phyloP scores from a whole-genome alignment of 129 eudicot genomes.

The Pseudognaphalium luteoalbum region DNA sequence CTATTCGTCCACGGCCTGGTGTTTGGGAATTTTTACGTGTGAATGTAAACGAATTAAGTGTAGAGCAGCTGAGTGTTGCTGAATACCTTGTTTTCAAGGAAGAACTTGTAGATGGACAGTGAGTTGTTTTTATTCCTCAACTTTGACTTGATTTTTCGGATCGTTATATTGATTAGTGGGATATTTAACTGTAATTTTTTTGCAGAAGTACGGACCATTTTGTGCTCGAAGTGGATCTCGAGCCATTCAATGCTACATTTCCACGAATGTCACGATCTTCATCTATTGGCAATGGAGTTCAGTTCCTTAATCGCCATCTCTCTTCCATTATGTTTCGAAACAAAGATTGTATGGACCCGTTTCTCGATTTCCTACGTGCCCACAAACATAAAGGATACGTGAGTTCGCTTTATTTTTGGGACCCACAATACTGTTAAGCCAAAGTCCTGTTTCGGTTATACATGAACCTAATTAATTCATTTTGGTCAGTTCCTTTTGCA shows the following conservation, averaged over 20 bases:
- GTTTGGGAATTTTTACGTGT: conserved; percentile 95
- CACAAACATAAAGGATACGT: conserved; percentile 90
- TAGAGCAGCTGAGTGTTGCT: conserved; percentile 73
- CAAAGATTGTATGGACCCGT: conserved; percentile 88
- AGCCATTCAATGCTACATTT: conserved; percentile 89
- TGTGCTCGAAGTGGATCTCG: conserved; percentile 86
- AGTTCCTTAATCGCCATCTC: conserved; percentile 94
- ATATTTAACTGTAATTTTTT: neutral
- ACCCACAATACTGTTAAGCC: too few species aligned
- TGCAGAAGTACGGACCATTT: conserved; percentile 47
- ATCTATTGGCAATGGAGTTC: conserved; percentile 96
- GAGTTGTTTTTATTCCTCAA: conserved; percentile 23
- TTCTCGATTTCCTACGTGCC: conserved; percentile 80
- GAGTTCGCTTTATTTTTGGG: conserved; percentile 27
- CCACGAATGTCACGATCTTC: conserved; percentile 95
- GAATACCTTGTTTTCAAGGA: conserved; percentile 89
- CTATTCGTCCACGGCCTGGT: conserved; percentile 97
- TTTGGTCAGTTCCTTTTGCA: neutral
- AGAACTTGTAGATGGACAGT: conserved; percentile 76
- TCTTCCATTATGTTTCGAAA: conserved; percentile 94
- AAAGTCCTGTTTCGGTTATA: too few species aligned
- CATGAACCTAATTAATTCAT: neutral
- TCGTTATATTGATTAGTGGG: neutral
- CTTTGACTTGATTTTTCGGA: neutral
- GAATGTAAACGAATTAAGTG: conserved; percentile 80